Conservation (phyloP, 768 basidiomycete genomes). For the Mycena pura region DNA sequence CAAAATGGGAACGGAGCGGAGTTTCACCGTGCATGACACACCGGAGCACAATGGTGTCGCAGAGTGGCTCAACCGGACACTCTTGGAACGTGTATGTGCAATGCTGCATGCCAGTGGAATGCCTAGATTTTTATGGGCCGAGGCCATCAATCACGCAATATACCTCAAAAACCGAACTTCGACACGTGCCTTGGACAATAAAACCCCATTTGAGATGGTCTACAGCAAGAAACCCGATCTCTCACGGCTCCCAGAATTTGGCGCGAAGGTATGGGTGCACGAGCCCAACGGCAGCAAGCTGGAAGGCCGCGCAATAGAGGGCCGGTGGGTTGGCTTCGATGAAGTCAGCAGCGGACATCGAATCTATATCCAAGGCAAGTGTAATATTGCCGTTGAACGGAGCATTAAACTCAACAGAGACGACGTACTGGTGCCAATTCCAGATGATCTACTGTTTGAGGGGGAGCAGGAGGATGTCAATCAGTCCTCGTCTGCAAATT, state of each 20-base stretch:
- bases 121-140: constrained; percentile 42
- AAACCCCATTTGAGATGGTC: constrained; percentile 30
- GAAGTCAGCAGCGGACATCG: constrained; percentile 36
- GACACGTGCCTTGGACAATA: constrained; percentile 25
- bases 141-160: constrained; percentile 32
- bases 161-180: constrained; percentile 36
- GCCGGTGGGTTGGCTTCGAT: constrained; percentile 45
- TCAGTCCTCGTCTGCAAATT: not conserved
- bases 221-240: constrained; percentile 31
- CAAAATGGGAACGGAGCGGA: constrained; percentile 25
- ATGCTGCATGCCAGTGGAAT: no score
- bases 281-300: constrained; percentile 32
- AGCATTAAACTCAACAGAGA: constrained; percentile 33
- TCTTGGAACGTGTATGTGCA: constrained; percentile 36
- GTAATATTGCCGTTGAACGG: constrained; percentile 35
- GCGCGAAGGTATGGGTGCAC: constrained; percentile 31
- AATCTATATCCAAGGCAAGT: constrained; percentile 37
- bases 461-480: not conserved
- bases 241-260: constrained; percentile 25
- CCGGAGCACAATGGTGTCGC: constrained; percentile 48
- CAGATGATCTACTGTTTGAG: not conserved
- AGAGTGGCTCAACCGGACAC: constrained; percentile 40
- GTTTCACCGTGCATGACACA: constrained; percentile 34
- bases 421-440: constrained; percentile 9
- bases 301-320: constrained; percentile 30